Percentiles rank a stretch among this genome's conserved stretches.
Conservation (phyloP, 2,329 filamentous ascomycete species). For the Colletotrichum sojae region DNA sequence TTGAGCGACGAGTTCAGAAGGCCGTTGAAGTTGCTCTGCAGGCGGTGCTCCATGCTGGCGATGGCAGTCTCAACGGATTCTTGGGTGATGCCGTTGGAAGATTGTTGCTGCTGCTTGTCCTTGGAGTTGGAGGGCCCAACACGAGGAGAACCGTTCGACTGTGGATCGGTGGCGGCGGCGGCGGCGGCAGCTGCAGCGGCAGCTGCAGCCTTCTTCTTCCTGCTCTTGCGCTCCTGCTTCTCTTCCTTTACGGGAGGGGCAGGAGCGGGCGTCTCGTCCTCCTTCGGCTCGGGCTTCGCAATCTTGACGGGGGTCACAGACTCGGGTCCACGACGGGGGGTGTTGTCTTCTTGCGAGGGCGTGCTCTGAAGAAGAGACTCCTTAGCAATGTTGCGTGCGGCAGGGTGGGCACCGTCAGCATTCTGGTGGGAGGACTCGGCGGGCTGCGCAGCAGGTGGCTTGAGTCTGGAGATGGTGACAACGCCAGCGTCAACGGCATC, state of each 20-base stretch:
- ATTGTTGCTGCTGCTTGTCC: conserved; percentile 49
- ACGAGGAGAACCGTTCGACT: conserved; percentile 58
- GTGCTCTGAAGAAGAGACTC: conserved; percentile 51
- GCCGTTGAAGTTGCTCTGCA: conserved; percentile 63
- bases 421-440: conserved; percentile 58
- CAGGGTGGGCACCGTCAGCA: conserved; percentile 48
- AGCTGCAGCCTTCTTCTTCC: conserved; percentile 78
- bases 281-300: conserved; percentile 62
- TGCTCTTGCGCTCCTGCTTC: conserved; percentile 72
- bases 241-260: conserved; percentile 57
- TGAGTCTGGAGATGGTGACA: conserved; percentile 82
- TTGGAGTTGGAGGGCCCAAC: conserved; percentile 49
- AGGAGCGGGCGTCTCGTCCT: conserved; percentile 60
- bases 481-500: conserved; percentile 82
- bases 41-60: conserved; percentile 65
- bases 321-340: conserved; percentile 51
- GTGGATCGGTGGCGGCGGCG: conserved; percentile 61
- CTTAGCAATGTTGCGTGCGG: conserved; percentile 50
- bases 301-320: conserved; percentile 53
- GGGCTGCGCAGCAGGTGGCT: conserved; percentile 62
- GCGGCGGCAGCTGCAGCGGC: conserved; percentile 55
- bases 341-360: conserved; percentile 48
- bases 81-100: conserved; percentile 49
- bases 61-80: conserved; percentile 70
- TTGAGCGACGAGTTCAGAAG: conserved; percentile 71